Evolutionary conservation across 1,284 basidiomycete genomes (phyloP).

Genomic region (Trametes sp.): DNA sequence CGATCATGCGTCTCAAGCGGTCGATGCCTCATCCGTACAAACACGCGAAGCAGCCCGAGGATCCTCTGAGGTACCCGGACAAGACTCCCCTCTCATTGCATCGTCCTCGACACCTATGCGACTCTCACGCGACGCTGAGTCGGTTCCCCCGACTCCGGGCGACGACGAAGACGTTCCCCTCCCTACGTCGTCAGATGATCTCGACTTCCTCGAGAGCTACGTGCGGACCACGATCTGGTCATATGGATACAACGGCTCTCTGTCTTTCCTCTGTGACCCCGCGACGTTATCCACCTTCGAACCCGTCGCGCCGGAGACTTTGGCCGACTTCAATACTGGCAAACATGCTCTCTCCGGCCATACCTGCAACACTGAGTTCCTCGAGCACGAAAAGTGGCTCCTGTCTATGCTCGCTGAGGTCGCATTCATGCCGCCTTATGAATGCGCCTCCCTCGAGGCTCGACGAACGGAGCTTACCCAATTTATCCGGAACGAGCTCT

Average conservation of each 20-base stretch:
- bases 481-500: background rate
- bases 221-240: background rate
- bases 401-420: background rate
- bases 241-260: background rate
- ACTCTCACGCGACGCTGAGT: no score
- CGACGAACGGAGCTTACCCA: background rate
- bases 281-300: background rate
- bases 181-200: background rate
- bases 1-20: background rate
- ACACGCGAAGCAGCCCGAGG: no score
- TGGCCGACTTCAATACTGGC: background rate
- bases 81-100: no score
- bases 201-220: constrained; percentile 5
- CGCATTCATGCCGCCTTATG: background rate
- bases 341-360: background rate
- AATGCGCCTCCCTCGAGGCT: background rate
- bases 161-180: no score
- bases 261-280: background rate
- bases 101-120: no score
- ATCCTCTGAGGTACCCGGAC: no score
- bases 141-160: no score
- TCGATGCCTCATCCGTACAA: background rate
- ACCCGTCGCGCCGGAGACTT: background rate
- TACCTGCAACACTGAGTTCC: background rate
- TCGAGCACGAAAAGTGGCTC: constrained; percentile 11